phyloP scores from a whole-genome alignment of 78 protist genomes.

The Bigelowiella natans region DNA sequence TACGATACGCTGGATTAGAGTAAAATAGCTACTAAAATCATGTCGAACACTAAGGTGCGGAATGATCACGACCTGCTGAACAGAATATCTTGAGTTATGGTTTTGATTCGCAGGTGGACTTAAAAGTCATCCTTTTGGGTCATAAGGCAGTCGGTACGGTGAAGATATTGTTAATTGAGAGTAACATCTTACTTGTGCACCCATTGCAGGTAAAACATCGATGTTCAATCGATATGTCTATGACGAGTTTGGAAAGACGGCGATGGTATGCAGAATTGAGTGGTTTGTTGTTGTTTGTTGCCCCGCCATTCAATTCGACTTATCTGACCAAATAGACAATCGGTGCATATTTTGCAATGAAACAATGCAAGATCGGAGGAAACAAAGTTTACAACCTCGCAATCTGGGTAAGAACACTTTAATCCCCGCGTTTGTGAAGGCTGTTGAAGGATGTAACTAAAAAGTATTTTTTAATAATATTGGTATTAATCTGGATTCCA shows the following conservation, averaged over 20 bases:
- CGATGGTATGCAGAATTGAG: no score
- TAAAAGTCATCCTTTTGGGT: neutral
- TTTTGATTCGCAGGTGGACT: neutral
- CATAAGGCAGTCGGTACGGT: neutral
- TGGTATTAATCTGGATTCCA: neutral
- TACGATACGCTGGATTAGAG: no score
- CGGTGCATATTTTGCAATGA: conserved; percentile 4
- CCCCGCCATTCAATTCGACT: neutral
- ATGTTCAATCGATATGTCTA: conserved; percentile 6
- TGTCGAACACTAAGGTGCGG: no score
- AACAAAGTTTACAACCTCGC: conserved; percentile 2
- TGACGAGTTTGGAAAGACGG: neutral
- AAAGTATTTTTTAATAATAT: no score
- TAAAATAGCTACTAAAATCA: no score
- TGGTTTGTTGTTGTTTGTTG: neutral
- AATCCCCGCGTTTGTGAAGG: no score
- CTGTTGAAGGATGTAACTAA: no score
- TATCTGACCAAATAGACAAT: neutral
- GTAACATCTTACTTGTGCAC: neutral
- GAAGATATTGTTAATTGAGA: neutral
- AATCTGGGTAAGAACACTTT: conserved; percentile 1
- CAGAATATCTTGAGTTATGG: no score
- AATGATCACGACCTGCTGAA: no score
- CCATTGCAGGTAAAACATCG: neutral
- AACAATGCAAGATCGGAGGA: neutral